Conservation (phyloP, 306 rosid species). For the Vigna hirtella region DNA sequence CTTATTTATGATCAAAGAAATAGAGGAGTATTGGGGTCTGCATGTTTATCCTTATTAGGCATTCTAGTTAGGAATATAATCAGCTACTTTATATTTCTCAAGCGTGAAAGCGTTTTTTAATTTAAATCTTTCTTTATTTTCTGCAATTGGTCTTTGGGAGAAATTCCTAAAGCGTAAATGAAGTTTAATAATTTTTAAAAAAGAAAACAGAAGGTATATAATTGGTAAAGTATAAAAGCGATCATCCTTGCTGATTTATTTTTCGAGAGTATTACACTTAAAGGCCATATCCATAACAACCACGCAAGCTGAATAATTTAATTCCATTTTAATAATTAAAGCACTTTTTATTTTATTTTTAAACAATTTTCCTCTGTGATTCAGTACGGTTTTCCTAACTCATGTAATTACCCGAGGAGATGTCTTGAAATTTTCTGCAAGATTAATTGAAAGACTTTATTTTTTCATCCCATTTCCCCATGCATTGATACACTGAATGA, state of each 20-base stretch:
- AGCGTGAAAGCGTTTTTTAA: slow-evolving; percentile 12
- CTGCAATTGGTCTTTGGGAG: slow-evolving; percentile 16
- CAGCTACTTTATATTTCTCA: slow-evolving; percentile 13
- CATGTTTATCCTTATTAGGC: slow-evolving; percentile 20
- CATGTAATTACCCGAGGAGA: neutral
- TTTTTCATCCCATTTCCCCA: neutral
- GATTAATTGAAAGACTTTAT: slow-evolving; percentile 8
- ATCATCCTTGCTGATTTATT: neutral
- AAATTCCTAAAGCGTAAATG: neutral
- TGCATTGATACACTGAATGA: slow-evolving; percentile 38
- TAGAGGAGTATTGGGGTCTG: slow-evolving; percentile 4
- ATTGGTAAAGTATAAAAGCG: neutral
- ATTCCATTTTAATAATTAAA: slow-evolving; percentile 1
- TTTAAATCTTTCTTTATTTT: slow-evolving; percentile 4
- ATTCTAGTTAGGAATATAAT: slow-evolving; percentile 20
- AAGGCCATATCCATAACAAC: neutral
- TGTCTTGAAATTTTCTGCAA: slow-evolving; percentile 31
- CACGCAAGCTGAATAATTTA: slow-evolving; percentile 4
- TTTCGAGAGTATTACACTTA: neutral
- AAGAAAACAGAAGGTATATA: neutral
- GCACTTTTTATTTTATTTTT: neutral
- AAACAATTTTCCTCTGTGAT: neutral
- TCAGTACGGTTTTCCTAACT: neutral
- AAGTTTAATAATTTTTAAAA: neutral
- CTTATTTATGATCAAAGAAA: slow-evolving; percentile 5